phyloP scores from a whole-genome alignment of 768 basidiomycete species.

The Tylopilus balloui region DNA sequence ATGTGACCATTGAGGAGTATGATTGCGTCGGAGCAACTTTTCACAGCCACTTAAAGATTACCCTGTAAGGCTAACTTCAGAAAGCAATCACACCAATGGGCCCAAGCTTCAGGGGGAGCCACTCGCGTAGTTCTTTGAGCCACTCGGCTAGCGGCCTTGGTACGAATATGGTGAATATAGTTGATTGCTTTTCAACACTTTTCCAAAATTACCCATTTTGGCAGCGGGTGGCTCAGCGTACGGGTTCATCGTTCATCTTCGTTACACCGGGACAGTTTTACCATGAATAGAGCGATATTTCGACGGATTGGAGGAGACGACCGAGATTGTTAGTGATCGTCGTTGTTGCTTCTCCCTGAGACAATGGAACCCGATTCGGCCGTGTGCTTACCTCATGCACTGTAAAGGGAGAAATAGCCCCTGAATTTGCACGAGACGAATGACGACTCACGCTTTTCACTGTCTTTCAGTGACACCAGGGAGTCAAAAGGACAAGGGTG shows the following conservation, averaged over 20 bases:
- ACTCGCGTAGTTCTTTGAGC: slow-evolving; percentile 19
- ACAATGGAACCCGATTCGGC: slow-evolving; percentile 3
- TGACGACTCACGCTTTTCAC: too few relatives aligned
- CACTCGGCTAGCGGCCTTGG: slow-evolving; percentile 20
- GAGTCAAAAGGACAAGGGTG: too few relatives aligned
- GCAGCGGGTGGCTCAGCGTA: slow-evolving; percentile 11
- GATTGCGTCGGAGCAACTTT: slow-evolving; percentile 27
- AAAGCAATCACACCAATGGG: slow-evolving; percentile 19
- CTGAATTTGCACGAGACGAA: background rate
- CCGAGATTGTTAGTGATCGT: slow-evolving; percentile 1
- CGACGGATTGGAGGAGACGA: background rate
- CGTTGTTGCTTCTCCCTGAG: background rate
- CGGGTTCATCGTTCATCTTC: background rate
- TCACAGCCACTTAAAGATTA: slow-evolving; percentile 8
- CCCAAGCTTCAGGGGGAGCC: slow-evolving; percentile 16
- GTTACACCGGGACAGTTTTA: background rate
- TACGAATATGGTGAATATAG: slow-evolving; percentile 7
- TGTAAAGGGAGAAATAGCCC: background rate
- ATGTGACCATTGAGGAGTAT: slow-evolving; percentile 10
- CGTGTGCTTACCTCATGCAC: slow-evolving; percentile 7
- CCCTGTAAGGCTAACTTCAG: slow-evolving; percentile 15
- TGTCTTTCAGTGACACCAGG: too few relatives aligned
- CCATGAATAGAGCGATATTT: background rate
- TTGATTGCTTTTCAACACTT: slow-evolving; percentile 24
- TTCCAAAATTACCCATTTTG: slow-evolving; percentile 9